phyloP scores from a whole-genome alignment of 352 stramenopile genomes.

The Blastocystis hominis region DNA sequence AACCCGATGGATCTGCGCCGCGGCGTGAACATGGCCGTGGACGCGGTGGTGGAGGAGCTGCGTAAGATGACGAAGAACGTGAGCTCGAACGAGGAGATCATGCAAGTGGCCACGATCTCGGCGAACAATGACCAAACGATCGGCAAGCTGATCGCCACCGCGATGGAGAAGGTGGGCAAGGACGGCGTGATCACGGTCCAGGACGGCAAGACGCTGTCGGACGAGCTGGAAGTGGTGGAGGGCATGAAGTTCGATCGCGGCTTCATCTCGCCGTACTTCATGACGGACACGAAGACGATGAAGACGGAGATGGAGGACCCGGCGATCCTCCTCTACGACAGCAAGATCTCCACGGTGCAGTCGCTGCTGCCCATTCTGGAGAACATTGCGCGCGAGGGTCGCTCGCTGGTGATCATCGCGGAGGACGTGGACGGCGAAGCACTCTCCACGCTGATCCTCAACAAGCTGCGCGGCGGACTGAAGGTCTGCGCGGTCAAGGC shows the following conservation, averaged over 20 bases:
- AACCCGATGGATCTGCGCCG: constrained; percentile 97
- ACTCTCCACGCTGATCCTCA: constrained; percentile 94
- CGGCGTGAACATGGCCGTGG: constrained; percentile 91
- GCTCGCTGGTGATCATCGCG: constrained; percentile 94
- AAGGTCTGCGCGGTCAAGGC: constrained; percentile 99
- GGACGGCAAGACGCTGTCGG: constrained; percentile 97
- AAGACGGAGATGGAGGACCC: constrained; percentile 95
- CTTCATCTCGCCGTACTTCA: constrained; percentile 99
- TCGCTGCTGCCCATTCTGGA: constrained; percentile 92
- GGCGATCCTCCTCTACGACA: constrained; percentile 96
- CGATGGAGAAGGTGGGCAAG: constrained; percentile 98
- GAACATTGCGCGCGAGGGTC: constrained; percentile 86
- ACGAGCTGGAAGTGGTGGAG: constrained; percentile 98
- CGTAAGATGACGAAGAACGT: constrained; percentile 88
- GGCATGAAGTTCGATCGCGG: constrained; percentile 99
- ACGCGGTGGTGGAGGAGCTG: constrained; percentile 86
- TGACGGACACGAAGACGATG: constrained; percentile 98
- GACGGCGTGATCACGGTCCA: constrained; percentile 87
- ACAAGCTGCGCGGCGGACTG: constrained; percentile 96
- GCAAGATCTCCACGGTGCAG: constrained; percentile 94
- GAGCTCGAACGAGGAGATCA: constrained; percentile 94
- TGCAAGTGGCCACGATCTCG: constrained; percentile 96
- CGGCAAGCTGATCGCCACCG: constrained; percentile 89
- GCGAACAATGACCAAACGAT: constrained; percentile 96
- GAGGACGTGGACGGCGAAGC: constrained; percentile 98